Evolutionary conservation across 2,329 filamentous ascomycete genomes (phyloP), one percentile per base, ranked within the genome.

Genomic region (Ustulina deusta): DNA sequence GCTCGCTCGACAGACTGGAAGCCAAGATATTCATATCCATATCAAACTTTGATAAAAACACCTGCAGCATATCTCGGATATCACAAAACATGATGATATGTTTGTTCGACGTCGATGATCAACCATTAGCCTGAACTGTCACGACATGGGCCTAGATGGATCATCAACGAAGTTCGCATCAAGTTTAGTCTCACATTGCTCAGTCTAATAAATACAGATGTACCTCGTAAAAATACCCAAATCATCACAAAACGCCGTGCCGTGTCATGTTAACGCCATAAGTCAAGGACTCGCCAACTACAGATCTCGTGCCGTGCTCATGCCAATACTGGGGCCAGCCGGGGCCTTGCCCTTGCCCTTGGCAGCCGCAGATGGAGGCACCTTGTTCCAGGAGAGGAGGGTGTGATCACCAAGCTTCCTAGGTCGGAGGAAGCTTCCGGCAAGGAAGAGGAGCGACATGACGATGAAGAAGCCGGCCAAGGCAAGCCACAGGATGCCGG

Each of bases 381-480:
- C 82, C 66, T 89, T 88, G 79, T 98, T 97, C 96, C 96, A 99
- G 27, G 93, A 96, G 56, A 99, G 87, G 79, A 99, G 98, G 9
- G 94, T 97, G 81, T 98, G 96, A 79, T 99, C 96, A 69, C 96
- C 96, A 48, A 99, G 88, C 91, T 98, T 99, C 77, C 96, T 95
- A 73, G 96, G 96, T 78, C 92, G 94, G 80, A 99, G 90, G 71
- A 98, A 85, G 82, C 98, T 94, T 0, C 93, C 94, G 69, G 93
- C 86, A 38, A 95, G 94, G 82, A 99, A 99, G 62, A 98, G 79
- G 29, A 89, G 89, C 58, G 96, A 96, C 9, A 99, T 88, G 32
- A 97, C 78, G 74, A 99, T 91, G 82, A 96, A 99, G 66, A 98
- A 86, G 55, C 95, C 96, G 64, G 94, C 95, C 11, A 99, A 93